Evolutionary conservation across 345 rosid genomes (phyloP), one percentile per base, ranked within the genome.

Genomic region (Eucalyptus cloeziana): DNA sequence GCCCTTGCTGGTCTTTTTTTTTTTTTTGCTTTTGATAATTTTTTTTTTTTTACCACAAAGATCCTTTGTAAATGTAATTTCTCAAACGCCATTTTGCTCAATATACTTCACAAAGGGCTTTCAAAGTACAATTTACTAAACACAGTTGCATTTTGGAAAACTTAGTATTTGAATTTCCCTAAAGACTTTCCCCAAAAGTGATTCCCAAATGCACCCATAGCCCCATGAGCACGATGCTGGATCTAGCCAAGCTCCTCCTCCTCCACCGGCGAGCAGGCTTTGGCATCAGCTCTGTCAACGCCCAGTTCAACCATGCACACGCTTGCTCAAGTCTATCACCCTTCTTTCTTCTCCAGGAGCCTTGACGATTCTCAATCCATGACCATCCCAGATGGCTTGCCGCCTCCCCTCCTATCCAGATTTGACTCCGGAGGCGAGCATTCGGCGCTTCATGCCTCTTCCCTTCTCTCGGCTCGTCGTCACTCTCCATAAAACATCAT

Each of bases 251-350:
- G 81, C 25, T 56, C 60, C 60, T 56, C 54, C 54, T 50, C 85
- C 92, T 91, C 88, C 90, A 76, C 76, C 89, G 30, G 14, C 37
- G 67, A 31, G 56, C 43, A 12, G 92, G 91, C 21, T 87, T 89
- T 81, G 51, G 81, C 88, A 49, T 90, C n/a, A 80, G 87, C 76
- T n/a, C 16, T 15, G 40, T 67, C 76, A 15, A n/a, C 91, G 21
- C 90, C 15, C 88, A 89, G 40, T 92, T 56, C 86, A 90, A 92
- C 85, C 90, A 90, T 40, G 49, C 37, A 21, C 91, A 91, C 91
- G 93, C 52, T 56, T 90, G 24, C 83, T 88, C 58, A 79, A 50
- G 76, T 89, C 25, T 80, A 25, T 33, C 80, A 33, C 80, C 24
- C 71, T 62, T 13, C 19, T 30, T 62, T 62, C 71, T 62, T 30